Percentiles rank a stretch among this genome's conserved stretches.
phyloP scores from a whole-genome alignment of 2,329 filamentous ascomycete genomes.

The Sarocladium kiliense region DNA sequence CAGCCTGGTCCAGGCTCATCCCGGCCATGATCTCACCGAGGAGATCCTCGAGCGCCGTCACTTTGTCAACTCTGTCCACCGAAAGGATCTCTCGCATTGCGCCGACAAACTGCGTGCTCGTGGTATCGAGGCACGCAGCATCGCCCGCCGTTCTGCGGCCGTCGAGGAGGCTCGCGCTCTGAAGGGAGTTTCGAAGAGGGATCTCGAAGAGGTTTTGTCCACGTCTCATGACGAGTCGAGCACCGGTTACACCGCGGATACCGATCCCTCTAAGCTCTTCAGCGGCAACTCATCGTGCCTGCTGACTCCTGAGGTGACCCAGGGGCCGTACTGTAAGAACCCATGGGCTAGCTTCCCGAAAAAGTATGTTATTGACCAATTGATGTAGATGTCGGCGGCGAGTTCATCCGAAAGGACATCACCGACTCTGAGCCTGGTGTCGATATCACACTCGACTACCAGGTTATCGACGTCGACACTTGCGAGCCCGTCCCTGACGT shows the following conservation, averaged over 20 bases:
- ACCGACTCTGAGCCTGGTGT: constrained; percentile 35
- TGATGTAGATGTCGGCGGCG: constrained; percentile 24
- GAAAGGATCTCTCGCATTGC: constrained; percentile 42
- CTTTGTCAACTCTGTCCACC: constrained; percentile 31
- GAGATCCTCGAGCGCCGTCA: constrained; percentile 45
- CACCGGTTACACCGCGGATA: constrained; percentile 23
- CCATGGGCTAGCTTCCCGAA: constrained; percentile 32
- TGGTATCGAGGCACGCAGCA: constrained; percentile 36
- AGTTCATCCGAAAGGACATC: constrained; percentile 30
- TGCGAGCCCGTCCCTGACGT: constrained; percentile 33
- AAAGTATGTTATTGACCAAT: constrained; percentile 16
- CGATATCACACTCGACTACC: constrained; percentile 34
- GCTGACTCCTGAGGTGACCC: constrained; percentile 43
- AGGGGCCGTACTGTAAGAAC: constrained; percentile 39
- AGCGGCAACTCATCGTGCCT: constrained; percentile 37
- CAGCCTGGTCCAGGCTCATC: constrained; percentile 38
- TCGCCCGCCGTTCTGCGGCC: constrained; percentile 36
- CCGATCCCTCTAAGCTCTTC: constrained; percentile 35
- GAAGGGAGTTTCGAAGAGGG: constrained; percentile 17
- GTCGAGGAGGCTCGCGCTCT: constrained; percentile 33
- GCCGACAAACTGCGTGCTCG: constrained; percentile 39
- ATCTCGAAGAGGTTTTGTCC: constrained; percentile 25
- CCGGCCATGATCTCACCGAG: constrained; percentile 41
- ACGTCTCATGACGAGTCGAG: constrained; percentile 34
- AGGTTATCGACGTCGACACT: constrained; percentile 36